These are phyloP conservation scores for Diplosphaera chodatii DNA, from an alignment of 139 green algal species.

Conservation along the genomic window DNA sequence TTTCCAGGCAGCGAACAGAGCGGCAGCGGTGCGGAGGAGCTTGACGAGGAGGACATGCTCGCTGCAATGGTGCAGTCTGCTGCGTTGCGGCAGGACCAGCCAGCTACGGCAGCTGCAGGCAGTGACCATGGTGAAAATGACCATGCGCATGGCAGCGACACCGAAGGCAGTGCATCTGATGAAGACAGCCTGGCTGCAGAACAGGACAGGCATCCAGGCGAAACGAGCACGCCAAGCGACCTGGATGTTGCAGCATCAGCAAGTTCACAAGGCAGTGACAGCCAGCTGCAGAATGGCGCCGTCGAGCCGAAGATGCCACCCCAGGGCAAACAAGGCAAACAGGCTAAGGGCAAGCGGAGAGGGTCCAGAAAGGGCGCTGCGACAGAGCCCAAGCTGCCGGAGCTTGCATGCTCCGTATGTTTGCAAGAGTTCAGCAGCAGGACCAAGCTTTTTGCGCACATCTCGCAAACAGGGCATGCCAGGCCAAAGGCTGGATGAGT, in stretches of 20 bases:
- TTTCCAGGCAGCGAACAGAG: conserved; percentile 10
- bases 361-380: neutral
- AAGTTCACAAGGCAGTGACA: too few relatives aligned
- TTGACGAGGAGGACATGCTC: conserved; percentile 59
- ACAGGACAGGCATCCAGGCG: too few relatives aligned
- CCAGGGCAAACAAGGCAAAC: neutral
- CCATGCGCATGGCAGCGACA: too few relatives aligned
- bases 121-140: too few relatives aligned
- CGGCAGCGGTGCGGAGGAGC: conserved; percentile 14
- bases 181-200: too few relatives aligned
- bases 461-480: conserved; percentile 4
- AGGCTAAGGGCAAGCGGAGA: neutral
- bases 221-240: too few relatives aligned
- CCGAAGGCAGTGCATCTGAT: neutral
- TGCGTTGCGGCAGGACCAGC: neutral
- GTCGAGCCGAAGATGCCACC: neutral
- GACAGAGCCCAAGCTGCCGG: neutral
- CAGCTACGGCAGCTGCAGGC: too few relatives aligned
- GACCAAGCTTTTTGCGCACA: conserved; percentile 10
- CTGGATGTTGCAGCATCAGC: too few relatives aligned
- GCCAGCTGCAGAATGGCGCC: neutral
- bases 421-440: neutral
- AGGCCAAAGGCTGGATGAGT: too few relatives aligned
- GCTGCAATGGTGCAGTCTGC: conserved; percentile 30
- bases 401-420: neutral